Evolutionary conservation across 495 filamentous ascomycete species (phyloP), one percentile per base, ranked within the genome.

Genomic region (Talaromyces trachyspermus): DNA sequence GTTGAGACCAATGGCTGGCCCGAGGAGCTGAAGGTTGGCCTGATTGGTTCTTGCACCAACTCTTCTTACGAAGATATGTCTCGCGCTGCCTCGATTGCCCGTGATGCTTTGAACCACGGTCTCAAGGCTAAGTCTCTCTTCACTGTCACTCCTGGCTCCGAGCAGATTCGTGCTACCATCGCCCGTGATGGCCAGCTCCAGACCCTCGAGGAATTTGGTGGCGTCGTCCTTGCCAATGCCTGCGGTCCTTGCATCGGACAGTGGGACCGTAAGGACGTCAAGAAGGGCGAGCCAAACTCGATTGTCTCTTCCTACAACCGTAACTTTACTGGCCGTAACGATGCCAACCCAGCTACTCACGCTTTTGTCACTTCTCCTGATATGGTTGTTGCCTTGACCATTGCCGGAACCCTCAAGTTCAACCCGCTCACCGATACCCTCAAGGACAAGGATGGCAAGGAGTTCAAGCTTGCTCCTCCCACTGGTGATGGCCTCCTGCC

Each of bases 51-150:
- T 62, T 99, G 92, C 86, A 99, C 92, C 56, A 99, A 99, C 80
- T 95, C 89, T 35, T 96, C 90, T 22, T 99, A 99, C 68, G 94
- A 99, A 75, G 92, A 99, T 62, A 97, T 99, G 92, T 86, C 83
- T 56, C 88, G 94, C 53, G 86, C 81, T 59, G 92, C 92, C 45
- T 88, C 89, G 26, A 97, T 99, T 65, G 94, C 91, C 42, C 87
- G 83, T 49, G 89, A 99, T 68, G 94, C 94, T 55, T 78, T 96
- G 49, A 69, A 90, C 71, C 91, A 96, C 63, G 94, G 92, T 53
- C 51, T 97, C 61, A 96, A 95, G 77, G 79, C 94, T 55, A 95
- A 95, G 80, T 76, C 88, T 58, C 71, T 86, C 57, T 97, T 97
- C 76, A 87, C 86, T 58, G 85, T 98, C 53, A 96, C 92, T 50